These are phyloP conservation scores for Candida dajiaensis DNA, from an alignment of 805 yeast genomes.

Conservation along the genomic window DNA sequence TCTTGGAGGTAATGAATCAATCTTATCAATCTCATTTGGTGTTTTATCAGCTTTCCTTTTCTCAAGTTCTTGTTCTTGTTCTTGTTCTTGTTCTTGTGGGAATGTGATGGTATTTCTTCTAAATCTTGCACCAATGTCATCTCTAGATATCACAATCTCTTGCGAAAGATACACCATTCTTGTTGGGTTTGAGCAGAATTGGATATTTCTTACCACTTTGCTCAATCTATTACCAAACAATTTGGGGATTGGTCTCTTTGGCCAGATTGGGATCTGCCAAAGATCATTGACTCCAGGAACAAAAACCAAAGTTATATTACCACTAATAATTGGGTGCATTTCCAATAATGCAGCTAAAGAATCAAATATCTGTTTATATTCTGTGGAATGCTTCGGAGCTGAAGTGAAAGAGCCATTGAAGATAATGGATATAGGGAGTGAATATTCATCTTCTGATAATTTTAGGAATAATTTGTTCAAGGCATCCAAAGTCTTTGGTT, in stretches of 20 bases:
- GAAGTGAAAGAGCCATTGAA: conserved; percentile 79
- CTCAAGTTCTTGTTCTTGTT: conserved; percentile 20
- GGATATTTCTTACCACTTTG: conserved; percentile 46
- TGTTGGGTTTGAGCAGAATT: conserved; percentile 73
- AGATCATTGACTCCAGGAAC: conserved; percentile 93
- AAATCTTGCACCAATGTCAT: conserved; percentile 64
- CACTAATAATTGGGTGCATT: conserved; percentile 47
- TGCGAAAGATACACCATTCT: conserved; percentile 76
- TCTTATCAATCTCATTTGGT: conserved; percentile 24
- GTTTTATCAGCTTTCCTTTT: conserved; percentile 15
- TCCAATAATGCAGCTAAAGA: conserved; percentile 61
- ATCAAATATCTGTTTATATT: conserved; percentile 67
- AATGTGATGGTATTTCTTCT: conserved; percentile 63
- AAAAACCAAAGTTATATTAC: conserved; percentile 54
- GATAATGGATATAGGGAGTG: conserved; percentile 61
- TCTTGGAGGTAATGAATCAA: conserved; percentile 38
- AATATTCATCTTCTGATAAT: conserved; percentile 44
- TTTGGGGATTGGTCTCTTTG: conserved; percentile 66
- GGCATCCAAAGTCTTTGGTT: conserved; percentile 51
- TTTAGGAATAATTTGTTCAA: conserved; percentile 54
- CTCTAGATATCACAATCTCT: conserved; percentile 71
- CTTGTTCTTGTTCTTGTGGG: conserved; percentile 27
- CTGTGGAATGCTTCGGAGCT: conserved; percentile 52
- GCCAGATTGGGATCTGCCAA: conserved; percentile 80
- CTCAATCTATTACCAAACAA: conserved; percentile 65